A percentile compares a stretch with the other conserved stretches of the same genome.
Evolutionary conservation across 495 filamentous ascomycete genomes (phyloP).

Genomic region (Cercophora newfieldiana): DNA sequence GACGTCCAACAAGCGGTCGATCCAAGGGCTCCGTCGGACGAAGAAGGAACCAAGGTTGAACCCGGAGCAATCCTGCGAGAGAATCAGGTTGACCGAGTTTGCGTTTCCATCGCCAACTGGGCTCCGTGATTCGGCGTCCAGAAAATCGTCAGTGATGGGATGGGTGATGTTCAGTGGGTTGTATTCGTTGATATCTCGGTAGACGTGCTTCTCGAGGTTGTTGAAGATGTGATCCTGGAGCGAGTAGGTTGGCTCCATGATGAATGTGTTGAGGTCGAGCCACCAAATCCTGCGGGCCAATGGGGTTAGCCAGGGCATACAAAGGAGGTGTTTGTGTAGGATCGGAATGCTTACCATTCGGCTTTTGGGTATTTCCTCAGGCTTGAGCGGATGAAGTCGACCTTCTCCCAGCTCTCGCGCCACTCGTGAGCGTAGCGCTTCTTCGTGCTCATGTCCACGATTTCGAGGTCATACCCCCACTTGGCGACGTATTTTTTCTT

Average conservation of each 20-base stretch:
- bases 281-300: constrained; percentile 83
- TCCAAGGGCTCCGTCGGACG: constrained; percentile 78
- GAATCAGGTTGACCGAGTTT: constrained; percentile 78
- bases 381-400: constrained; percentile 87
- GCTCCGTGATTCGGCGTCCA: constrained; percentile 71
- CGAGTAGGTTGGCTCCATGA: constrained; percentile 94
- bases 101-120: constrained; percentile 70
- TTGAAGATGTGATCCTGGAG: constrained; percentile 90
- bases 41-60: constrained; percentile 99
- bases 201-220: constrained; percentile 69
- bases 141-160: constrained; percentile 67
- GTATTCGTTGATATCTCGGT: constrained; percentile 94
- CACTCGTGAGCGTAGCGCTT: constrained; percentile 98
- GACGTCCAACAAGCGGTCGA: constrained; percentile 87
- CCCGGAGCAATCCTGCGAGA: constrained; percentile 92
- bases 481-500: constrained; percentile 81
- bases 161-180: constrained; percentile 95
- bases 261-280: constrained; percentile 95
- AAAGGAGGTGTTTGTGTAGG: background rate
- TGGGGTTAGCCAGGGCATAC: constrained; percentile 28
- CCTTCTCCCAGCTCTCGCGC: constrained; percentile 99
- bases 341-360: constrained; percentile 72
- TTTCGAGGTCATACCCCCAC: constrained; percentile 96
- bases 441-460: constrained; percentile 97
- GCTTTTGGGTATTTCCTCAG: constrained; percentile 93